Base-by-base conservation (phyloP, 495 filamentous ascomycete genomes). In the Penicillium nucicola region DNA sequence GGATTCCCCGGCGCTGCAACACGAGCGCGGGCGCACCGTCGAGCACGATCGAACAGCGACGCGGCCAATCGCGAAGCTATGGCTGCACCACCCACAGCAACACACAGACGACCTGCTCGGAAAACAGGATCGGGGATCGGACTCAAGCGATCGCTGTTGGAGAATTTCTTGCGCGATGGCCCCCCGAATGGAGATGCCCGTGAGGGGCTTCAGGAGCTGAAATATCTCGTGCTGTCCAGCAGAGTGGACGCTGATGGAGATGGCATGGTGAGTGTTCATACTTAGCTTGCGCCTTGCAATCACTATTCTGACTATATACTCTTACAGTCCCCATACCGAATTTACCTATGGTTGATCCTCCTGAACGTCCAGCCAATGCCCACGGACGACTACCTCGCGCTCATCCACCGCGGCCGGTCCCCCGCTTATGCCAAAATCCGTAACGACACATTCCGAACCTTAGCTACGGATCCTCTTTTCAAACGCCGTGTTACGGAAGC, bases 381-480 rank as follows among this genome's bases (percentile, higher is more conserved):
- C 18, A 95, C 95, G 50, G 87, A 95, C 60, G 76, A 84, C 42
- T 97, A 99, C 63, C 86, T 97, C 49, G 78, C 83, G 46, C 84
- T 99, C 17, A 87, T 97, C 51, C 90, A 93, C 59, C 91, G 92
- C 46, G 92, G 92, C 41, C 86, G 92, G 10, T 97, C 92, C 1
- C 91, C 91, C 2, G 91, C 90, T 12, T 95, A 99, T 67, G 82
- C 88, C 37, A 99, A 99, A 69, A 99, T 99, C 62, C 88, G 90
- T 60, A 95, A 99, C 58, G 93, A 99, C 65, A 96, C 93, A 22
- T 97, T 97, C 63, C 90, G 93, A 55, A 99, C 93, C 0, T 72
- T 99, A 8, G 90, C 92, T 8, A 97, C 92, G 23, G 92, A 99
- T 61, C 91, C 92, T 17, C 83, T 97, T 28, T 99, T 97, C 74